Evolutionary conservation across 306 rosid genomes (phyloP).

Genomic region (Trifolium fragiferum): DNA sequence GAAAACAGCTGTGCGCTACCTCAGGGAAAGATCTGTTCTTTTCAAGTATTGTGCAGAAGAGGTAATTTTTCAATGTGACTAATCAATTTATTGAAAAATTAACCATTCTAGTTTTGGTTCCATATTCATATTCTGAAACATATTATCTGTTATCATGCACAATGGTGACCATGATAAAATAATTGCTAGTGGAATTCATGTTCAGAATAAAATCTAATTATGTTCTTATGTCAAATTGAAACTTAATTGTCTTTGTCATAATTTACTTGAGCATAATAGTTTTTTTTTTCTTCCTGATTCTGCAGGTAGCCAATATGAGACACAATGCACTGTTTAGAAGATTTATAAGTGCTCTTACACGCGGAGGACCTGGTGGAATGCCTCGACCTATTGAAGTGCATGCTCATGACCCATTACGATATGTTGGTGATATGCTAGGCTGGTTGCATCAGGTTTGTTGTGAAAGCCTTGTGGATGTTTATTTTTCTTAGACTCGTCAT

Average conservation of each 20-base stretch:
- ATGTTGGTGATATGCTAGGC: constrained; percentile 96
- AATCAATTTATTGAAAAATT: constrained; percentile 26
- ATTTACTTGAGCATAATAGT: constrained; percentile 25
- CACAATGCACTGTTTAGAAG: constrained; percentile 94
- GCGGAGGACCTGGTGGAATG: constrained; percentile 98
- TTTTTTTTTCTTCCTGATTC: constrained; percentile 26
- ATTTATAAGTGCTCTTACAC: constrained; percentile 96
- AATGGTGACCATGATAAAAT: constrained; percentile 35
- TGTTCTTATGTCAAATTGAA: constrained; percentile 40
- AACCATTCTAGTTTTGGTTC: constrained; percentile 31
- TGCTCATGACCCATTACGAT: constrained; percentile 96
- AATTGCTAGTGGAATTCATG: constrained; percentile 6
- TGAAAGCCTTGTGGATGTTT: constrained; percentile 35
- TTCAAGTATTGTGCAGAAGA: constrained; percentile 99
- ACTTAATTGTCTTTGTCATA: constrained; percentile 31
- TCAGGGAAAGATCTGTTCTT: constrained; percentile 91
- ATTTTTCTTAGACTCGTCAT: background rate
- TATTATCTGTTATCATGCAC: constrained; percentile 9
- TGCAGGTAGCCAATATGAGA: constrained; percentile 97
- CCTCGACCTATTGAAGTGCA: constrained; percentile 99
- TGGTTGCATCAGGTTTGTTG: constrained; percentile 90
- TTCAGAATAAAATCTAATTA: constrained; percentile 22
- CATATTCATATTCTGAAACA: constrained; percentile 23
- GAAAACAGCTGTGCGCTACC: constrained; percentile 88
- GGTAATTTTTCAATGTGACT: constrained; percentile 55